Base-by-base conservation (phyloP, 129 eudicot species). In the Lactuca sativa region DNA sequence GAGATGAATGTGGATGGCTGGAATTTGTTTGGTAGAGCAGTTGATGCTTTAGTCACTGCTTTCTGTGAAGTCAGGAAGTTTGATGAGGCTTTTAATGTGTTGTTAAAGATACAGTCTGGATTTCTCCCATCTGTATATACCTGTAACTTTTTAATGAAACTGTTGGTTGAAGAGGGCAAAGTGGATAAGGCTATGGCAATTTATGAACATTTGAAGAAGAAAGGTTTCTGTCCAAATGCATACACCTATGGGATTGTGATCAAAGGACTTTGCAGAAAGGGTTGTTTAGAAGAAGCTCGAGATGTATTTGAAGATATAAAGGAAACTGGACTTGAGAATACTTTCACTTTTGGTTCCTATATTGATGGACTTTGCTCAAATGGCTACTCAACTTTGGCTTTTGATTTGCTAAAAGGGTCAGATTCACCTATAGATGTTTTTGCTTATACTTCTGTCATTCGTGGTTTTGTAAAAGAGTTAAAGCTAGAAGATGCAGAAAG, bases 181-280 rank as follows among this genome's bases (percentile, higher is more conserved):
- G 62, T 70, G 6, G 91, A 82, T 37, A 74, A 41, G 65, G 83
- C 84, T 21, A 43, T 82, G 65, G 77, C 63, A 32, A 16, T 86
- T 48, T 88, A 77, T 76, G 54, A 74, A 57, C 89, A 73, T 53
- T 67, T 88, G 59, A 74, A 82, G 74, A 49, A 68, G 66, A 67
- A 80, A 41, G 91, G 89, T n/a, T 72, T 91, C 56, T 64, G 40
- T 51, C 90, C 88, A 31, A 84, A 88, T 70, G 85, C 77, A 10
- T 88, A 82, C 59, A 88, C 90, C 0, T 88, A 91, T 71, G 80
- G 83, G 51, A 84, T 91, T 64, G 74, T 82, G 79, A 69, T 91
- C 32, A 88, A 88, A 77, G 96, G 88, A 25, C 74, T 76, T 34
- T 85, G 86, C 66, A 86, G 74, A 51, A 77, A 69, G 40, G 88